A percentile compares a stretch with the other conserved stretches of the same genome.
phyloP scores from a whole-genome alignment of 352 stramenopile species.

The Pythium myriotylum region DNA sequence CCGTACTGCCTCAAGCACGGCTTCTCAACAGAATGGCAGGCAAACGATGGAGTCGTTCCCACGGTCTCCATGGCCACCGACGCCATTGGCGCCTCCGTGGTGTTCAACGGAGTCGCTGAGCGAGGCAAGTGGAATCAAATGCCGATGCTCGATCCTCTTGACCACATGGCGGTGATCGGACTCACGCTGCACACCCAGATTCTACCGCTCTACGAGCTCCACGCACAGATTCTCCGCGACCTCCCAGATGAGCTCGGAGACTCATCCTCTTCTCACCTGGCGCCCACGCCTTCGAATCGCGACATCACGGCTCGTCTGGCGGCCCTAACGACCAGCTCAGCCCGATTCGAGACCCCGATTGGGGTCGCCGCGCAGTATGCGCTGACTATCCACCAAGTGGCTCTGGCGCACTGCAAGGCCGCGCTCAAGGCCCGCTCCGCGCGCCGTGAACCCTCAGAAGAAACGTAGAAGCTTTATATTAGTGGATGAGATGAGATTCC shows the following conservation, averaged over 20 bases:
- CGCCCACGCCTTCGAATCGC: background rate
- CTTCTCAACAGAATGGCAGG: conserved; percentile 44
- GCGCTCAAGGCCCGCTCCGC: conserved; percentile 7
- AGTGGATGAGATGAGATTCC: background rate
- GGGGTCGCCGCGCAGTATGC: conserved; percentile 19
- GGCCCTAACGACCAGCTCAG: background rate
- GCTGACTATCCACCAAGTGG: conserved; percentile 21
- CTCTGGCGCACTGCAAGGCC: conserved; percentile 18
- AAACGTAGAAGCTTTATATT: too few species aligned
- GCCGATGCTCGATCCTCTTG: conserved; percentile 41
- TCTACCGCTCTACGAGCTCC: conserved; percentile 19
- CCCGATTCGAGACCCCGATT: conserved; percentile 8
- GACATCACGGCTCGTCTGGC: conserved; percentile 7
- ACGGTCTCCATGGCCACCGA: conserved; percentile 53
- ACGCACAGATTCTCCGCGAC: conserved; percentile 9
- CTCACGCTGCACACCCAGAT: conserved; percentile 41
- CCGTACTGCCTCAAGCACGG: conserved; percentile 39
- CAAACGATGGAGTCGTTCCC: conserved; percentile 53
- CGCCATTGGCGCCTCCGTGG: conserved; percentile 36
- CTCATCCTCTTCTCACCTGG: background rate
- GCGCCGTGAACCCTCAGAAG: too few species aligned
- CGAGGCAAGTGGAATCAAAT: conserved; percentile 58
- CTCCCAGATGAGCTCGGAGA: background rate
- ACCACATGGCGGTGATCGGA: conserved; percentile 50
- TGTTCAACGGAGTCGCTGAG: conserved; percentile 35